Evolutionary conservation across 805 yeast species (phyloP).

Genomic region (Candida nitratophila): DNA sequence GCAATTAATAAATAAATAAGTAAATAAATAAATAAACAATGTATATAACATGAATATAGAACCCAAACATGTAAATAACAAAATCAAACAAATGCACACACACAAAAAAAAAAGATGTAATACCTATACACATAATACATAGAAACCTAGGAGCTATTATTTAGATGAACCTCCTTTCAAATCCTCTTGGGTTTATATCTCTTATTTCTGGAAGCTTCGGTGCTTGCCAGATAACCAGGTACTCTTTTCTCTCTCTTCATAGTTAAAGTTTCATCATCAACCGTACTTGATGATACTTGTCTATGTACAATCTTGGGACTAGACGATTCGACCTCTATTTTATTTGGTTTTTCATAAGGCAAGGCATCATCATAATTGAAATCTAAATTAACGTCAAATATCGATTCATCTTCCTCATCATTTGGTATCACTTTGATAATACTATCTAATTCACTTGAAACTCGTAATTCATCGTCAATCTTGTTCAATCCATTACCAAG

Average conservation of each 20-base stretch:
- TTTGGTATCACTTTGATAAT: not conserved
- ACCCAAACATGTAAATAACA: not conserved
- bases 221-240: not conserved
- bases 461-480: not conserved
- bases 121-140: not conserved
- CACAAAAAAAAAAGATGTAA: not conserved
- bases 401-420: not conserved
- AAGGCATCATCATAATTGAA: not conserved
- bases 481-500: not conserved
- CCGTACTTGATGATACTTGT: too few relatives aligned
- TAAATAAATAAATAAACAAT: too few relatives aligned
- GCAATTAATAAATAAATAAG: too few relatives aligned
- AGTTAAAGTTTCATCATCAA: too few relatives aligned
- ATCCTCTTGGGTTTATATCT: conserved; percentile 16
- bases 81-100: not conserved
- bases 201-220: conserved; percentile 3
- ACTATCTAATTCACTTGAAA: not conserved
- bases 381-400: not conserved
- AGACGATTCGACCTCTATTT: not conserved
- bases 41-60: too few relatives aligned
- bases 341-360: not conserved
- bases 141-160: too few relatives aligned
- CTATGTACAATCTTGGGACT: too few relatives aligned
- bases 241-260: not conserved
- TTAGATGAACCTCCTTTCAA: too few relatives aligned